A percentile compares a stretch with the other conserved stretches of the same genome.
These are phyloP conservation scores for Capronia americana DNA, from an alignment of 2,329 filamentous ascomycete genomes.

Conservation along the genomic window DNA sequence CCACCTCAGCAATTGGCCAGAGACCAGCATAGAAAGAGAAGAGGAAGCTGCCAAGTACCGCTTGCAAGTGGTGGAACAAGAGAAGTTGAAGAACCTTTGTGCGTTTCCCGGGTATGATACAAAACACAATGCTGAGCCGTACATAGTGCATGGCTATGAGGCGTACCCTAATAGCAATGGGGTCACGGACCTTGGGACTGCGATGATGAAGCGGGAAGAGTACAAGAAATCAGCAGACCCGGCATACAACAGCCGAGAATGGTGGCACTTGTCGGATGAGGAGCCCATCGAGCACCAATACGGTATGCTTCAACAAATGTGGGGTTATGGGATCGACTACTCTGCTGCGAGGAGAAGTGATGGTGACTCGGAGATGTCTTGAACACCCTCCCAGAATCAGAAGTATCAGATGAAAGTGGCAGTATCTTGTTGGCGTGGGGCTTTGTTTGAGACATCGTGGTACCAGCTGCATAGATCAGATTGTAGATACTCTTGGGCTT, in stretches of 20 bases:
- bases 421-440: conserved; percentile 14
- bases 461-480: conserved; percentile 29
- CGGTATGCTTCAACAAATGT: conserved; percentile 46
- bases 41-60: conserved; percentile 64
- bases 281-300: conserved; percentile 50
- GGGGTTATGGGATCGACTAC: conserved; percentile 29
- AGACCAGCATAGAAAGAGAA: conserved; percentile 61
- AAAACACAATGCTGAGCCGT: conserved; percentile 72
- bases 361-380: conserved; percentile 36
- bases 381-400: neutral
- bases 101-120: conserved; percentile 27
- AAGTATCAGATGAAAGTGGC: neutral
- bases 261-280: conserved; percentile 45
- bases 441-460: neutral
- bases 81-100: conserved; percentile 57
- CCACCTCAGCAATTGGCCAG: conserved; percentile 64
- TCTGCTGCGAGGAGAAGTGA: conserved; percentile 24
- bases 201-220: conserved; percentile 22
- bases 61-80: conserved; percentile 56
- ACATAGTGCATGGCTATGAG: conserved; percentile 84
- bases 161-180: conserved; percentile 69
- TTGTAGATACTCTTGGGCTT: conserved; percentile 23
- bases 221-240: conserved; percentile 51
- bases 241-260: conserved; percentile 48
- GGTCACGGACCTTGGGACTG: conserved; percentile 46